These are phyloP conservation scores for Blastobotrys arbuscula DNA, from an alignment of 1,139 yeast species.

Conservation along the genomic window DNA sequence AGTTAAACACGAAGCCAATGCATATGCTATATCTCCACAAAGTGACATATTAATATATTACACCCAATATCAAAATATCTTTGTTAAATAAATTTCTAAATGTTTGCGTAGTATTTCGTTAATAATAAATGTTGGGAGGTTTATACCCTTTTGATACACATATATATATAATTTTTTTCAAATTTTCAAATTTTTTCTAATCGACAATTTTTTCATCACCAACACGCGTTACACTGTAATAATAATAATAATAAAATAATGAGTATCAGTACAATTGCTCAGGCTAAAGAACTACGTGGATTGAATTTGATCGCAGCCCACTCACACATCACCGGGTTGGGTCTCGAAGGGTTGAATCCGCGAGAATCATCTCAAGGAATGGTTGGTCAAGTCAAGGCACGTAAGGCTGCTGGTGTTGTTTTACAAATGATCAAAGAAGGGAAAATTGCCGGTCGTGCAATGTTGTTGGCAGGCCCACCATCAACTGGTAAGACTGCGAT, in stretches of 20 bases:
- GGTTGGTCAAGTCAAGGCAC: slow-evolving; percentile 95
- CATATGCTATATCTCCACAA: slow-evolving; percentile 26
- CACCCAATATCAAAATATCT: too few relatives aligned
- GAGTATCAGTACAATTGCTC: slow-evolving; percentile 31
- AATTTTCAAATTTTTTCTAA: neutral
- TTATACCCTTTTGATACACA: neutral
- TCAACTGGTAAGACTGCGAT: slow-evolving; percentile 98
- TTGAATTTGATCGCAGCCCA: slow-evolving; percentile 76
- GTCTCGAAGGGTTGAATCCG: slow-evolving; percentile 84
- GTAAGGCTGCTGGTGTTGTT: slow-evolving; percentile 93
- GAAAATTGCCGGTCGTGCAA: slow-evolving; percentile 94
- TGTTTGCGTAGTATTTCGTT: too few relatives aligned
- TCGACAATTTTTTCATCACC: slow-evolving; percentile 2
- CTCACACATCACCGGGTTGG: slow-evolving; percentile 92
- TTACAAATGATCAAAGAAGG: slow-evolving; percentile 91
- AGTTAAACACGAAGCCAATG: slow-evolving; percentile 33
- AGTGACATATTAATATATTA: slow-evolving; percentile 19
- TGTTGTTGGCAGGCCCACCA: slow-evolving; percentile 95
- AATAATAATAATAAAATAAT: neutral
- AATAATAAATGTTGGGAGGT: too few relatives aligned
- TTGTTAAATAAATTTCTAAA: too few relatives aligned
- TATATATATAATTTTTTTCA: neutral
- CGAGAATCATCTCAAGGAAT: slow-evolving; percentile 79
- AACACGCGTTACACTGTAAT: neutral
- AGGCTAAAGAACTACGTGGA: slow-evolving; percentile 38